Percentiles rank a stretch among this genome's conserved stretches.
Conservation (phyloP, 1,139 yeast genomes). For the Spencermartinsiella ligniputridi region DNA sequence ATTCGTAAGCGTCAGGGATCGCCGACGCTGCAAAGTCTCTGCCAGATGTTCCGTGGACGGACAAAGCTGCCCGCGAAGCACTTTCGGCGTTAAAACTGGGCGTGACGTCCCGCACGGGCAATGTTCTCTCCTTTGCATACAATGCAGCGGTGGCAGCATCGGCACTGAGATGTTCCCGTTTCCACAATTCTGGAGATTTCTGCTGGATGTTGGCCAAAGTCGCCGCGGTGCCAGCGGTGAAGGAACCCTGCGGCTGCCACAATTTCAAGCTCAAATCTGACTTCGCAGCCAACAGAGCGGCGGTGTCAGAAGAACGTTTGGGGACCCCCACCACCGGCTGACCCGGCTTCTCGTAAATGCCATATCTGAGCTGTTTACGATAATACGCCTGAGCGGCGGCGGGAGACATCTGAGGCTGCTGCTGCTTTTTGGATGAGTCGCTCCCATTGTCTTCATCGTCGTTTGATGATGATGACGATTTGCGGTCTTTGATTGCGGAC, state of each 20-base stretch:
- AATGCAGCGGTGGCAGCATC: constrained; percentile 47
- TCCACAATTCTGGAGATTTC: constrained; percentile 31
- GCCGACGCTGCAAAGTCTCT: constrained; percentile 33
- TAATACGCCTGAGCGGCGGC: constrained; percentile 39
- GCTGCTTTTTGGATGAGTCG: not conserved
- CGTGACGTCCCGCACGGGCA: constrained; percentile 13
- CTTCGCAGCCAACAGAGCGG: constrained; percentile 36
- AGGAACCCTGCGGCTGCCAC: constrained; percentile 33
- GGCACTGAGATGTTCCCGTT: constrained; percentile 26
- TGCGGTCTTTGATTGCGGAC: not conserved
- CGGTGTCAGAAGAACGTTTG: constrained; percentile 30
- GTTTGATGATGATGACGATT: not conserved
- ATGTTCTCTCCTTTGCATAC: constrained; percentile 34
- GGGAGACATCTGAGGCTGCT: constrained; percentile 14
- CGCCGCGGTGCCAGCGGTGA: constrained; percentile 38
- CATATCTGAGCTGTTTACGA: constrained; percentile 72
- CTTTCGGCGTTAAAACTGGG: constrained; percentile 22
- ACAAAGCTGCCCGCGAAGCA: constrained; percentile 31
- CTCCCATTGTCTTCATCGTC: too few relatives aligned
- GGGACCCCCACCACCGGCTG: constrained; percentile 65
- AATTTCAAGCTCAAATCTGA: constrained; percentile 33
- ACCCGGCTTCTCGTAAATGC: constrained; percentile 68
- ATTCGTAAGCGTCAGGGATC: constrained; percentile 36
- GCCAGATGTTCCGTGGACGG: constrained; percentile 31
- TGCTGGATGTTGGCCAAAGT: constrained; percentile 31